Evolutionary conservation across 169 alveolate species (phyloP).

Genomic region (Cryptosporidium baileyi): DNA sequence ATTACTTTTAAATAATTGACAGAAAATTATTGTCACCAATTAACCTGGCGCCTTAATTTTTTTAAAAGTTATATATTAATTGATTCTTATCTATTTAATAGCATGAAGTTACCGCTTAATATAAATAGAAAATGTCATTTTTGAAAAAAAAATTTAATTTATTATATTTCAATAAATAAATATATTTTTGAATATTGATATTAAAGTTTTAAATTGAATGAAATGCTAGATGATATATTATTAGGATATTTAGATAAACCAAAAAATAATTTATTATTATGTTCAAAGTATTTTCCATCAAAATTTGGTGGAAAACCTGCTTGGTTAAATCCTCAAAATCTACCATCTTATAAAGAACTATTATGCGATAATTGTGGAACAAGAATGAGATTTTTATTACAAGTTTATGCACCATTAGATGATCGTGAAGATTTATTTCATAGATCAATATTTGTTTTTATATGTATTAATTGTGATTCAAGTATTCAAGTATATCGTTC

Average conservation of each 20-base stretch:
- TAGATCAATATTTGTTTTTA: constrained; percentile 41
- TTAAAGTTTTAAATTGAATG: background rate
- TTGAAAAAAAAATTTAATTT: background rate
- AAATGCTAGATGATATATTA: constrained; percentile 1
- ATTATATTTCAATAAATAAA: background rate
- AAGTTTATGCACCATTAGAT: constrained; percentile 60
- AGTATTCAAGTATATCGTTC: constrained; percentile 29
- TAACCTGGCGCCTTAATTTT: background rate
- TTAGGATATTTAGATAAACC: constrained; percentile 57
- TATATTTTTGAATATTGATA: background rate
- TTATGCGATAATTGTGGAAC: constrained; percentile 40
- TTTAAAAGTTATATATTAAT: background rate
- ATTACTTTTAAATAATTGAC: no score
- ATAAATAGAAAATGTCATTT: background rate
- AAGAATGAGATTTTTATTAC: constrained; percentile 48
- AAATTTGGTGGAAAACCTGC: constrained; percentile 75
- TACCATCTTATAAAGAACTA: constrained; percentile 52
- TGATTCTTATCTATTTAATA: background rate
- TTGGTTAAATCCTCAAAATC: constrained; percentile 72
- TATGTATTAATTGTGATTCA: constrained; percentile 22
- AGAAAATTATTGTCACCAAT: background rate
- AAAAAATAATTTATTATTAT: background rate
- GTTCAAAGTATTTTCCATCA: constrained; percentile 70
- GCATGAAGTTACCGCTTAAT: background rate
- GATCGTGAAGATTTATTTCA: constrained; percentile 63